phyloP scores from a whole-genome alignment of 106 monocot genomes.

The Xerophyta viscosa region DNA sequence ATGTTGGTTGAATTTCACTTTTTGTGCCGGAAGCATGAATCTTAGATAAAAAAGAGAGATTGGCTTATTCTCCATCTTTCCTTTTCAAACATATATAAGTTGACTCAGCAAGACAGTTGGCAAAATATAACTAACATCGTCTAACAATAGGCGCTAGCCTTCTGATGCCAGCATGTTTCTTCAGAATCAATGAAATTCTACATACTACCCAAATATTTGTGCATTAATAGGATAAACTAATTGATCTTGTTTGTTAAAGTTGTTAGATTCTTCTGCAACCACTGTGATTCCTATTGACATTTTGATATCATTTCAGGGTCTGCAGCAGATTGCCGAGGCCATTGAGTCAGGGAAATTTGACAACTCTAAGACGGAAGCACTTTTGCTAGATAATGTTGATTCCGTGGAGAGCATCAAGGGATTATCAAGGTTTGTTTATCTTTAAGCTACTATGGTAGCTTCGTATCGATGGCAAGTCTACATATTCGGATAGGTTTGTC shows the following conservation, averaged over 20 bases:
- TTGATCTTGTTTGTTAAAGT: neutral
- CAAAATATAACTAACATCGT: neutral
- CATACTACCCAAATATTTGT: neutral
- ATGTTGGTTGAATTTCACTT: too few relatives aligned
- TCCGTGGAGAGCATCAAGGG: slow-evolving; percentile 3
- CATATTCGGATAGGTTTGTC: too few relatives aligned
- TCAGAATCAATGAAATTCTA: too few relatives aligned
- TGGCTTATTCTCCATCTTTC: too few relatives aligned
- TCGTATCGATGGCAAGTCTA: too few relatives aligned
- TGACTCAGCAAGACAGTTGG: too few relatives aligned
- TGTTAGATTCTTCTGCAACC: neutral
- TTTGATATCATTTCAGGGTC: slow-evolving; percentile 15
- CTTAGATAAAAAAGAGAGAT: too few relatives aligned
- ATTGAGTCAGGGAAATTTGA: slow-evolving; percentile 14
- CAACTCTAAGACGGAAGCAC: slow-evolving; percentile 13
- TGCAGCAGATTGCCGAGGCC: slow-evolving; percentile 23
- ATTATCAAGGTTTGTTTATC: slow-evolving; percentile 12
- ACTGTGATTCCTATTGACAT: neutral
- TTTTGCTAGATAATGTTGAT: slow-evolving; percentile 14
- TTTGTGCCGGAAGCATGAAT: too few relatives aligned
- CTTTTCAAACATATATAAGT: too few relatives aligned
- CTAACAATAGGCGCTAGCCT: neutral
- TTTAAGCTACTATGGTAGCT: too few relatives aligned
- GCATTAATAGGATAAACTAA: neutral
- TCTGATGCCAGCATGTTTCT: neutral